Evolutionary conservation across 495 filamentous ascomycete species (phyloP).

Genomic region (Penicillium samsonianum): DNA sequence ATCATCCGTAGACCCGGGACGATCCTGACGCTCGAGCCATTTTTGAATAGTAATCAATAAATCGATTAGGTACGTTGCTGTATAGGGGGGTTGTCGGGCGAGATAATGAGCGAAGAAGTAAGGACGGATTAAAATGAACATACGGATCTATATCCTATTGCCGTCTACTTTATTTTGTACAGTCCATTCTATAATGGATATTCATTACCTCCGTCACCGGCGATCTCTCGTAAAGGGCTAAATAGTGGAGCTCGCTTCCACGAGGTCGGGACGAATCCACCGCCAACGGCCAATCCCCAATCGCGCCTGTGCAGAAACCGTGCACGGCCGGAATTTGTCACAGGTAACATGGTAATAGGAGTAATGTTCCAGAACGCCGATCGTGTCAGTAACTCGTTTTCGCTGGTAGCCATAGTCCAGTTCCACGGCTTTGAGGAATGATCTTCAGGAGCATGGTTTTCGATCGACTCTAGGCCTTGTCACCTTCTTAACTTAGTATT

Average conservation of each 20-base stretch:
- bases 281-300: conserved; percentile 27
- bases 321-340: conserved; percentile 25
- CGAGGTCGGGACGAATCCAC: conserved; percentile 27
- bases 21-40: conserved; percentile 28
- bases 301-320: conserved; percentile 25
- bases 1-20: conserved; percentile 19
- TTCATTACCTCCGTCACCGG: conserved; percentile 9
- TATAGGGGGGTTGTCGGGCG: neutral
- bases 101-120: neutral
- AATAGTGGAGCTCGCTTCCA: conserved; percentile 36
- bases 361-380: conserved; percentile 32
- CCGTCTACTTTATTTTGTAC: neutral
- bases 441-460: conserved; percentile 13
- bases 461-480: conserved; percentile 7
- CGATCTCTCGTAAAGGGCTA: conserved; percentile 26
- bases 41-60: neutral
- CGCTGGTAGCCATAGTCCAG: neutral
- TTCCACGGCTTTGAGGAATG: conserved; percentile 3
- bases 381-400: conserved; percentile 18
- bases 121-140: neutral
- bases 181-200: neutral
- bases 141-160: neutral
- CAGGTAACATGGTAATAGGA: conserved; percentile 6
- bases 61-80: neutral
- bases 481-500: conserved; percentile 8